These are phyloP conservation scores for Fonsecaea multimorphosa DNA, from an alignment of 2,329 filamentous ascomycete species.

Conservation along the genomic window DNA sequence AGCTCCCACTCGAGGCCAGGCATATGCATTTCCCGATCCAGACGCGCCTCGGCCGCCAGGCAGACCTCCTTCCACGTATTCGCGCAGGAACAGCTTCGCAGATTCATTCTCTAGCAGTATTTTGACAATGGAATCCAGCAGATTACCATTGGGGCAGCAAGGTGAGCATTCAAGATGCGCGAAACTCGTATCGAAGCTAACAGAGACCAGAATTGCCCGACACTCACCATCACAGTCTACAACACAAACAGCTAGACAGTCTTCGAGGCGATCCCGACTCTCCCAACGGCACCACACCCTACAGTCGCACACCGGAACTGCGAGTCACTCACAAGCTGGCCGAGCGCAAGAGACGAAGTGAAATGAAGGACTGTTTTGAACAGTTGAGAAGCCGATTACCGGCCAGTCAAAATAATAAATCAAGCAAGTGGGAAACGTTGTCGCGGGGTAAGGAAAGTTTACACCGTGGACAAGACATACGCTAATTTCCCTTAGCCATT, in stretches of 20 bases:
- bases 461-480: background rate
- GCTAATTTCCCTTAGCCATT: slow-evolving; percentile 47
- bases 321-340: slow-evolving; percentile 58
- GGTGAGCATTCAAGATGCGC: slow-evolving; percentile 44
- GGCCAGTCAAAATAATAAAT: slow-evolving; percentile 56
- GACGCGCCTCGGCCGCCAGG: slow-evolving; percentile 46
- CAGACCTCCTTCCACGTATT: slow-evolving; percentile 46
- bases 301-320: slow-evolving; percentile 57
- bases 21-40: slow-evolving; percentile 59
- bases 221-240: slow-evolving; percentile 55
- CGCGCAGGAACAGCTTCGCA: slow-evolving; percentile 54
- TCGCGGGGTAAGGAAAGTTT: slow-evolving; percentile 48
- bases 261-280: slow-evolving; percentile 55
- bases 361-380: slow-evolving; percentile 61
- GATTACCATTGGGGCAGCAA: slow-evolving; percentile 55
- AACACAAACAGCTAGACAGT: slow-evolving; percentile 56
- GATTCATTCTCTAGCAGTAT: slow-evolving; percentile 56
- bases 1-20: slow-evolving; percentile 56
- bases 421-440: slow-evolving; percentile 60
- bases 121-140: slow-evolving; percentile 61
- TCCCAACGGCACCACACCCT: slow-evolving; percentile 51
- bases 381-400: slow-evolving; percentile 53
- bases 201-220: slow-evolving; percentile 51
- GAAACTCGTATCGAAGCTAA: slow-evolving; percentile 15
- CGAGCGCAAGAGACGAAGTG: slow-evolving; percentile 58